A percentile compares a stretch with the other conserved stretches of the same genome.
Conservation (phyloP, 2,329 filamentous ascomycete species). For the Xylariales sp. region DNA sequence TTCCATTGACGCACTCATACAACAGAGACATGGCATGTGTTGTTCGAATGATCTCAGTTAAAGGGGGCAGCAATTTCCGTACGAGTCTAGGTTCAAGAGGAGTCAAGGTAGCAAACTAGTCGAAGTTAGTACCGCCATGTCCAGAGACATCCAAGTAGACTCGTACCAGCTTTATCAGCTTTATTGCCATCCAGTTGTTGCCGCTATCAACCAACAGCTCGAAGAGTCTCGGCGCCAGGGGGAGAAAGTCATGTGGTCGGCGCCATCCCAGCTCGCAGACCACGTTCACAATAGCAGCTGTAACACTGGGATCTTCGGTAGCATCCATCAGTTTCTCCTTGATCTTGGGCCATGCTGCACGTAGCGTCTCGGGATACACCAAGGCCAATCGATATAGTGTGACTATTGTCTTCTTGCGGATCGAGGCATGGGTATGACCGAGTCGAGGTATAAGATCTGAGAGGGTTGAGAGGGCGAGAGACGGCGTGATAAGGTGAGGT, state of each 20-base stretch:
- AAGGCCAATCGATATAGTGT: conserved; percentile 89
- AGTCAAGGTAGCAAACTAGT: conserved; percentile 86
- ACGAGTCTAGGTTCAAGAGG: conserved; percentile 88
- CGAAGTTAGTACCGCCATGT: conserved; percentile 17
- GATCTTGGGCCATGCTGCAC: conserved; percentile 94
- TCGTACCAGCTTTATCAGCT: conserved; percentile 88
- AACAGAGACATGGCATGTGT: conserved; percentile 97
- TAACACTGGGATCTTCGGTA: conserved; percentile 85
- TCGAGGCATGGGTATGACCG: conserved; percentile 76
- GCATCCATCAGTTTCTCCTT: conserved; percentile 91
- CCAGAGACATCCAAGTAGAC: conserved; percentile 9
- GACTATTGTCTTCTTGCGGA: conserved; percentile 94
- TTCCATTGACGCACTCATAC: conserved; percentile 97
- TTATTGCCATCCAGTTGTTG: conserved; percentile 99
- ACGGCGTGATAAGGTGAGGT: conserved; percentile 92
- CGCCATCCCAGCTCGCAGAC: conserved; percentile 95
- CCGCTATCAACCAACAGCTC: conserved; percentile 85
- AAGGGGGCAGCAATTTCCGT: conserved; percentile 82
- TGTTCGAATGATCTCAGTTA: conserved; percentile 89
- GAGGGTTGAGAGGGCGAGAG: conserved; percentile 83
- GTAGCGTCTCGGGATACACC: conserved; percentile 92
- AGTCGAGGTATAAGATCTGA: conserved; percentile 82
- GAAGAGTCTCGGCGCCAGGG: conserved; percentile 85
- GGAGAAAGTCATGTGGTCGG: conserved; percentile 87
- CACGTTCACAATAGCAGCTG: conserved; percentile 93